Conservation (phyloP, 1,139 yeast species). For the Debaryomycetaceae sp. region DNA sequence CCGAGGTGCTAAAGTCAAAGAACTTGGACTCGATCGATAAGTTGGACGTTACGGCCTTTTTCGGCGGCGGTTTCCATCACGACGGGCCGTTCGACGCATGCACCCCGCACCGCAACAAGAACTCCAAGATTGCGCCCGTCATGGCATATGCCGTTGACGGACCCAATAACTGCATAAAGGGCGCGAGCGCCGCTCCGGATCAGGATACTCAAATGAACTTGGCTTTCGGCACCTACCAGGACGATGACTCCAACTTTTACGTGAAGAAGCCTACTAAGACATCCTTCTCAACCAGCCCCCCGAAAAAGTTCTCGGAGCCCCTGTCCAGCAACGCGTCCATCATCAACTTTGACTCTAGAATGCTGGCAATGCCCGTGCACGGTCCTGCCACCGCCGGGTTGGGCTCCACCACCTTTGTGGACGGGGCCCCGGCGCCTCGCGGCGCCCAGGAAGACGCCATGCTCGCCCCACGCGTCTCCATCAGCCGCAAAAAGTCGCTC, state of each 20-base stretch:
- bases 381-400: conserved; percentile 81
- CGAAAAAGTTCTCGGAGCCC: conserved; percentile 3
- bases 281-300: conserved; percentile 3
- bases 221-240: conserved; percentile 46
- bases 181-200: conserved; percentile 35
- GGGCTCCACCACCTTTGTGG: conserved; percentile 86
- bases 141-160: conserved; percentile 93
- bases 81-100: conserved; percentile 99
- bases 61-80: conserved; percentile 94
- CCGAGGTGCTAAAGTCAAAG: conserved; percentile 38
- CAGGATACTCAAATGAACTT: conserved; percentile 48
- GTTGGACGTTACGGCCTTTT: conserved; percentile 88
- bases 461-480: conserved; percentile 20
- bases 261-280: conserved; percentile 3
- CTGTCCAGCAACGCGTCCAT: conserved; percentile 26
- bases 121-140: conserved; percentile 76
- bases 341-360: conserved; percentile 58
- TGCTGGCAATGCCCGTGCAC: conserved; percentile 63
- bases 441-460: conserved; percentile 15
- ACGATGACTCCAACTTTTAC: conserved; percentile 21
- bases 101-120: conserved; percentile 88
- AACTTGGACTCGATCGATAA: conserved; percentile 87
- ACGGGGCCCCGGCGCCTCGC: conserved; percentile 90
- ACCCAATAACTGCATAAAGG: conserved; percentile 79
- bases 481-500: conserved; percentile 66